Evolutionary conservation across 2,329 filamentous ascomycete species (phyloP).

Genomic region (Monascus ruber): DNA sequence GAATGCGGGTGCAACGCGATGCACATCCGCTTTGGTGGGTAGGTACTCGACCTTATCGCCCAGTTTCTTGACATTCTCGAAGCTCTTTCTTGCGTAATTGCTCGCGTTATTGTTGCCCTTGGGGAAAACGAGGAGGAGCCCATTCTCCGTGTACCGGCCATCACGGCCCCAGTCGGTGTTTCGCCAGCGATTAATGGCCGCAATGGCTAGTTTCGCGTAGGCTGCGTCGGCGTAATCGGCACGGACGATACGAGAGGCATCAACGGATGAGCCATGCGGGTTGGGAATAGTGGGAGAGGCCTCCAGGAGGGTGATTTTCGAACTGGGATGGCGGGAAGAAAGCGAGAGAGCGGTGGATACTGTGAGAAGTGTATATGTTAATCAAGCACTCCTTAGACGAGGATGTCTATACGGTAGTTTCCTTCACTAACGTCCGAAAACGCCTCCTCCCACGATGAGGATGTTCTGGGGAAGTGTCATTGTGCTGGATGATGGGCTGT

Average conservation of each 20-base stretch:
- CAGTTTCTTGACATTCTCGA: slow-evolving; percentile 27
- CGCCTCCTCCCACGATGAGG: slow-evolving; percentile 32
- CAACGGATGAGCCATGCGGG: slow-evolving; percentile 48
- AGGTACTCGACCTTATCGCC: slow-evolving; percentile 24
- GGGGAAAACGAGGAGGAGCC: slow-evolving; percentile 30
- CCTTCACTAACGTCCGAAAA: slow-evolving; percentile 30
- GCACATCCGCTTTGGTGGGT: slow-evolving; percentile 22
- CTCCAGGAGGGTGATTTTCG: slow-evolving; percentile 48
- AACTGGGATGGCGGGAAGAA: slow-evolving; percentile 43
- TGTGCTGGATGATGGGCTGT: not conserved
- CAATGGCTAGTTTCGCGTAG: slow-evolving; percentile 62
- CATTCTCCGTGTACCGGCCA: slow-evolving; percentile 34
- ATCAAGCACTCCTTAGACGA: not conserved
- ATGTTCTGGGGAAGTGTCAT: slow-evolving; percentile 26
- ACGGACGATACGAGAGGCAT: slow-evolving; percentile 51
- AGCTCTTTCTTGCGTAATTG: slow-evolving; percentile 29
- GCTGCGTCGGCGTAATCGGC: slow-evolving; percentile 71
- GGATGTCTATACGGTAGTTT: not conserved
- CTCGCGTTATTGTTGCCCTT: slow-evolving; percentile 16
- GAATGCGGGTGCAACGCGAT: slow-evolving; percentile 24
- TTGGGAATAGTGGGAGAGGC: slow-evolving; percentile 44
- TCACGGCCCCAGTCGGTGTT: slow-evolving; percentile 33
- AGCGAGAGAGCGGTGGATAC: slow-evolving; percentile 61
- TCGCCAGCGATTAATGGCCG: slow-evolving; percentile 60
- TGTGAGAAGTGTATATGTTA: slow-evolving; percentile 5